Percentiles rank a stretch among this genome's conserved stretches.
Evolutionary conservation across 257 asterid genomes (phyloP).

Genomic region (Rehmannia glutinosa): DNA sequence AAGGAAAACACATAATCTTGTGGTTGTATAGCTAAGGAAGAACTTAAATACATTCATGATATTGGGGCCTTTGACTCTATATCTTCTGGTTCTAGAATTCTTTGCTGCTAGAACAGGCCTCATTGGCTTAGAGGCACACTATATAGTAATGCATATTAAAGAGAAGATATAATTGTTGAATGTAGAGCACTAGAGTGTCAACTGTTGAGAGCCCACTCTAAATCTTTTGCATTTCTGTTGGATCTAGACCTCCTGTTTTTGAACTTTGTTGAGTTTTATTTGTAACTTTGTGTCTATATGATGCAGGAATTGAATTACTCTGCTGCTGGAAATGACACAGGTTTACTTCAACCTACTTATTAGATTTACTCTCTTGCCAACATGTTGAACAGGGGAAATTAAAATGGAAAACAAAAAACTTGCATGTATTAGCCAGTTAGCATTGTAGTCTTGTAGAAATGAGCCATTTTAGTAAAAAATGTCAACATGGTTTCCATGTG

Average conservation of each 20-base stretch:
- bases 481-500: too few relatives aligned
- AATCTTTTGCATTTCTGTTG: too few relatives aligned
- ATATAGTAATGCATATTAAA: too few relatives aligned
- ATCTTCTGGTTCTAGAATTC: background rate
- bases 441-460: too few relatives aligned
- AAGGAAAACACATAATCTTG: background rate
- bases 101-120: background rate
- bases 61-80: background rate
- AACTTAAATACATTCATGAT: background rate
- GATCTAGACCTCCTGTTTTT: too few relatives aligned
- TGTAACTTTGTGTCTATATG: constrained; percentile 12
- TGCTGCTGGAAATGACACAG: constrained; percentile 63
- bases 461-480: too few relatives aligned
- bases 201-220: too few relatives aligned
- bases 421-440: too few relatives aligned
- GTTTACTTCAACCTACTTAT: constrained; percentile 30
- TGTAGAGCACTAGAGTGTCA: too few relatives aligned
- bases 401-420: background rate
- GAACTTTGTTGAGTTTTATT: background rate
- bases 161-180: too few relatives aligned
- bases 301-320: constrained; percentile 56
- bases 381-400: background rate
- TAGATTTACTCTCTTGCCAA: background rate
- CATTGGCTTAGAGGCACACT: too few relatives aligned
- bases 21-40: background rate